Evolutionary conservation across 257 asterid genomes (phyloP).

Genomic region (Gentiana macrophylla): DNA sequence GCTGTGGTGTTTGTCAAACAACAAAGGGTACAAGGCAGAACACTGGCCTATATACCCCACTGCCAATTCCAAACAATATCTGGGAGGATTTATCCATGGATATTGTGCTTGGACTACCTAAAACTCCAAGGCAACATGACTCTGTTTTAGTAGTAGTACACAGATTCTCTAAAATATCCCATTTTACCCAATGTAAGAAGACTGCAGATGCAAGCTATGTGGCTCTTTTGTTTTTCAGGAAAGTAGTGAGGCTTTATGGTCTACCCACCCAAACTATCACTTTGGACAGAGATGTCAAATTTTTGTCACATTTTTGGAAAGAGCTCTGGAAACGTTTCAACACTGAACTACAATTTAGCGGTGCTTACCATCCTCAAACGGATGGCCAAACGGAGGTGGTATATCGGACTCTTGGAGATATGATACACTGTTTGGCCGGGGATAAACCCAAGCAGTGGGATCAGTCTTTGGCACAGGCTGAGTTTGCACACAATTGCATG

Average conservation of each 20-base stretch:
- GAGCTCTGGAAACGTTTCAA: neutral
- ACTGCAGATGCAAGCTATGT: neutral
- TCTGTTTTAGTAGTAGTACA: constrained; percentile 2
- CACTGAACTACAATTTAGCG: neutral
- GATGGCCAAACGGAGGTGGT: neutral
- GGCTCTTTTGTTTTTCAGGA: neutral
- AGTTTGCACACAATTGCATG: constrained; percentile 1
- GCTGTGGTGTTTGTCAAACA: neutral
- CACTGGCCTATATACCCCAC: neutral
- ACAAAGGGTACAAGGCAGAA: neutral
- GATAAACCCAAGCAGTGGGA: neutral
- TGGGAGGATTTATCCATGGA: neutral
- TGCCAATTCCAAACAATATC: neutral
- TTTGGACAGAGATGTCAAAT: neutral
- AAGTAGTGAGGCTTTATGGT: neutral
- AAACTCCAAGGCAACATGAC: neutral
- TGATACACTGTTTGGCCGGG: neutral
- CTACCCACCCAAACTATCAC: neutral
- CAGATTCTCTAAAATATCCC: neutral
- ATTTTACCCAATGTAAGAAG: constrained; percentile 1
- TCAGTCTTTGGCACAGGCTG: neutral
- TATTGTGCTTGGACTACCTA: constrained; percentile 5
- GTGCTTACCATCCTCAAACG: neutral
- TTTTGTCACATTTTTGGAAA: neutral
- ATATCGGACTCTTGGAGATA: neutral